Evolutionary conservation across 352 stramenopile genomes (phyloP), one percentile per base, ranked within the genome.

Genomic region (Phytophthora hibernalis): DNA sequence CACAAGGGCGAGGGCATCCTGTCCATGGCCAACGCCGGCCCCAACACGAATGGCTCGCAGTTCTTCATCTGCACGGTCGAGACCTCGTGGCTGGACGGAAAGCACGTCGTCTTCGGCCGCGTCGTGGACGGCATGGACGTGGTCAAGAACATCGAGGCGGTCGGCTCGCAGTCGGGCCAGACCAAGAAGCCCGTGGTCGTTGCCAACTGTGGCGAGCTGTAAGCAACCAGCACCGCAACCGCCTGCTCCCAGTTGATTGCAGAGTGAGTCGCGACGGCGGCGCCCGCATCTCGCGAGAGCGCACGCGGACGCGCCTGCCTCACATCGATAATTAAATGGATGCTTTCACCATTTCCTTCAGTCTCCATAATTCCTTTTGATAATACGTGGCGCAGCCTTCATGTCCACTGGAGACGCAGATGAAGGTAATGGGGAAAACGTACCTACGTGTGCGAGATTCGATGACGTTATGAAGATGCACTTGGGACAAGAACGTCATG

Each of bases 41-140:
- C 85, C n/a, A 89, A 99, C 86, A 99, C 96, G 16, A 99, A 99
- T 80, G 92, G 93, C 52, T 98, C 91, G 68, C 95, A 99, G 80
- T 99, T 99, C 79, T 99, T 99, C 80, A 97, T 99, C 55, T 96
- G 87, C 81, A 97, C 90, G 30, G 91, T 94, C 35, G 79, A 91
- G 77, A 97, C 91, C 50, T 82, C 85, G 61, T 97, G 90, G 90
- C 75, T 98, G 64, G 92, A 97, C 71, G 91, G 90, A 68, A 93
- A 95, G 74, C 92, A 98, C 77, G 90, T 97, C 20, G 92, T 98
- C 30, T 98, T 99, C 75, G 98, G 98, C 67, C 97, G 97, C 54
- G 95, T 99, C 26, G 72, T 97, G 33, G 87, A 99, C 52, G 97
- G 97, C 65, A 95, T 99, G 83, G 96, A 99, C 70, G 83, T 99